These are phyloP conservation scores for Phyllosticta citrichinensis DNA, from an alignment of 2,329 filamentous ascomycete genomes.

Conservation along the genomic window DNA sequence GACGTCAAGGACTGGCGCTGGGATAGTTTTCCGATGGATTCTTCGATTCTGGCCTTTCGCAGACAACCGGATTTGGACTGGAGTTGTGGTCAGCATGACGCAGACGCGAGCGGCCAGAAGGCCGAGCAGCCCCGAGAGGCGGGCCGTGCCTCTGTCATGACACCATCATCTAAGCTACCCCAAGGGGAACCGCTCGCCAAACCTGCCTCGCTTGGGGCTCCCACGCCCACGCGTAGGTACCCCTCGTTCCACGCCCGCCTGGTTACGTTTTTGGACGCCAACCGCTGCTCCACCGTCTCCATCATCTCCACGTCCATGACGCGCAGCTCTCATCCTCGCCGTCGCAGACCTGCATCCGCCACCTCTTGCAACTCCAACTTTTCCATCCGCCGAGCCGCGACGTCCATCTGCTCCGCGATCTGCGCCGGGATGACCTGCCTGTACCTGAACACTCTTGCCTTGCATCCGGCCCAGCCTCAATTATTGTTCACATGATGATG, in stretches of 20 bases:
- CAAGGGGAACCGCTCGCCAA: constrained; percentile 7
- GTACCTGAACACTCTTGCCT: background rate
- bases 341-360: no score
- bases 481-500: background rate
- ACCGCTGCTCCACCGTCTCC: background rate
- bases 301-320: background rate
- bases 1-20: background rate
- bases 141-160: background rate
- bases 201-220: constrained; percentile 3
- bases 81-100: constrained; percentile 3
- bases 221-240: background rate
- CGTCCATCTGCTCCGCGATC: background rate
- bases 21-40: constrained; percentile 4
- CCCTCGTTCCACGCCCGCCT: no score
- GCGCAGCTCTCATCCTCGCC: no score
- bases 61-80: background rate
- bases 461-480: background rate
- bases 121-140: constrained; percentile 2
- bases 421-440: background rate
- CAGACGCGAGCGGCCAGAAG: constrained; percentile 6
- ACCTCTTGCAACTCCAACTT: no score
- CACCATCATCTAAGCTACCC: background rate
- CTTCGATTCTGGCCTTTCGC: background rate
- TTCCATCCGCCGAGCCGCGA: background rate
- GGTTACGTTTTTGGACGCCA: no score